Base-by-base conservation (phyloP, 805 yeast species). In the Cyberlindnera misumaiensis region DNA sequence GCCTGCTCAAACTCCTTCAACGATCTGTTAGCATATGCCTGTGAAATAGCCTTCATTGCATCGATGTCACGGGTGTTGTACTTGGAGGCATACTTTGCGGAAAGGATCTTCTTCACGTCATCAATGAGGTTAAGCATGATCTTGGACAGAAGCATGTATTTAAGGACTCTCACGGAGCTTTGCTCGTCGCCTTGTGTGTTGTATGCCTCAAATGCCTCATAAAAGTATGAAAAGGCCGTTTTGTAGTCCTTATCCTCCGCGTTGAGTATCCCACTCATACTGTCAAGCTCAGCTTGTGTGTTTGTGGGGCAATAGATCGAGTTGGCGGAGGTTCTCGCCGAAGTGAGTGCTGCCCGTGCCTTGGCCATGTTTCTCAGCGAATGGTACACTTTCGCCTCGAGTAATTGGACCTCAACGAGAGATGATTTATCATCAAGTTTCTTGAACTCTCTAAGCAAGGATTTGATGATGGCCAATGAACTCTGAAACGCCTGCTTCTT, bases 261-360 rank as follows among this genome's bases (percentile, higher is more conserved):
- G 65, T 90, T 94, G 46, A 93, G 72, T 40, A 90, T 80, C 51
- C 99, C 98, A 58, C 94, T 81, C 81, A 90, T 88, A 64, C 86
- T 75, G 59, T 93, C 99, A 39, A 93, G 73, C 57, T 88, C 95
- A 1, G 97, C 97, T 64, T 93, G 96, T 51, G 83, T 73, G 36
- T 80, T 68, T n/a, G 97, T 84, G 9, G 97, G 95, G 53, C 96
- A 85, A 66, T 89, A 94, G 37, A 93, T 86, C 16, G 97, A 75
- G 60, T 93, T 94, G n/a, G 98, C 98, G 3, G 95, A 83, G 0
- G 98, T 93, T 62, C 97, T 77, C 2, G 98, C 96, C 34, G 95
- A 80, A 2, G 97, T 88, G 52, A 93, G 70, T 3, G 96, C 80
- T 7, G 97, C 97, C 53, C 85, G 77, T 5, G 96, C 76, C 64